Evolutionary conservation across 2,329 filamentous ascomycete genomes (phyloP).

Genomic region (Ophiosphaerella korrae): DNA sequence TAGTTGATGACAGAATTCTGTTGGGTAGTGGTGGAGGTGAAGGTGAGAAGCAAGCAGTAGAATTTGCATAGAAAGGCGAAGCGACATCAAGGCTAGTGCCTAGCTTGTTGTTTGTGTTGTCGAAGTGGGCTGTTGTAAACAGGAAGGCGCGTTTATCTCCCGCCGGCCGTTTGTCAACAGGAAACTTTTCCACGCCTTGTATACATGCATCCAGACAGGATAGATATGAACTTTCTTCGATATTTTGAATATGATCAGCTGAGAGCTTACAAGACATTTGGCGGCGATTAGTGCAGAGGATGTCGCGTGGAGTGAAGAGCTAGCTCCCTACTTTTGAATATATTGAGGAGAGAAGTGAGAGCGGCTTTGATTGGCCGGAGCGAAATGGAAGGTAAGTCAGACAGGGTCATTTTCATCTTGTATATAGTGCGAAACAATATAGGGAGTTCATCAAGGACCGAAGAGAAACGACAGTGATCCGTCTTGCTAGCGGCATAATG

Average conservation of each 20-base stretch:
- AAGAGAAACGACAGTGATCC: too few relatives aligned
- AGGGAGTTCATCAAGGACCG: too few relatives aligned
- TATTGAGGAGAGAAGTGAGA: too few relatives aligned
- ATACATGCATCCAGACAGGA: slow-evolving; percentile 23
- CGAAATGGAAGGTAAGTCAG: too few relatives aligned
- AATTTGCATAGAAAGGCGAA: neutral
- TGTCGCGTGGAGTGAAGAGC: neutral
- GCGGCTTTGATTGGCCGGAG: too few relatives aligned
- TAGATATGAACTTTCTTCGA: slow-evolving; percentile 17
- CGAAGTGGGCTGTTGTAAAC: slow-evolving; percentile 4
- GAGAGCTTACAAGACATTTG: slow-evolving; percentile 14
- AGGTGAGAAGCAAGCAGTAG: slow-evolving; percentile 3
- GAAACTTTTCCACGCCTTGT: slow-evolving; percentile 19
- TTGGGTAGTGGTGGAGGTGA: slow-evolving; percentile 6
- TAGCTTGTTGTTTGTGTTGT: slow-evolving; percentile 5
- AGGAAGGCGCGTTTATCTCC: slow-evolving; percentile 7
- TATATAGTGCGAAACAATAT: too few relatives aligned
- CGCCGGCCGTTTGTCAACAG: slow-evolving; percentile 6
- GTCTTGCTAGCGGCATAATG: too few relatives aligned
- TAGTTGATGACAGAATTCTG: neutral
- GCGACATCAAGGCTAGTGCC: neutral
- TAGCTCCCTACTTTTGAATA: neutral
- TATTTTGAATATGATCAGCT: slow-evolving; percentile 6
- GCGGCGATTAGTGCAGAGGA: neutral
- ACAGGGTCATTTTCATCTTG: too few relatives aligned